Evolutionary conservation across 306 rosid species (phyloP).

Genomic region (Aeschynomene evenia): DNA sequence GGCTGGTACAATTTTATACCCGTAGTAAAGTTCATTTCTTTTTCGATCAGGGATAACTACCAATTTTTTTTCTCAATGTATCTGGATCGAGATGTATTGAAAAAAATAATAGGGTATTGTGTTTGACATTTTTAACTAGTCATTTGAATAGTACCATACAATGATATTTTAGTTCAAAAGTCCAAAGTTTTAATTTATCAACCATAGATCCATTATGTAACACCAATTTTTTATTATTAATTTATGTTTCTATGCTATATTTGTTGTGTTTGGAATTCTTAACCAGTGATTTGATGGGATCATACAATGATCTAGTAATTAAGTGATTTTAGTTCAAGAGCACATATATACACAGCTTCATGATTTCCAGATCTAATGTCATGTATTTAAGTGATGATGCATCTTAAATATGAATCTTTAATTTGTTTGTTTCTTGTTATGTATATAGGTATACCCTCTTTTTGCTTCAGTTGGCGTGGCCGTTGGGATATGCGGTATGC

Average conservation of each 20-base stretch:
- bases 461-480: constrained; percentile 75
- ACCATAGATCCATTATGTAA: too few relatives aligned
- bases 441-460: constrained; percentile 77
- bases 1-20: too few relatives aligned
- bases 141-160: too few relatives aligned
- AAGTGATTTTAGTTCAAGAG: not conserved
- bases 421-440: not conserved
- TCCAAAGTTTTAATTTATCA: too few relatives aligned
- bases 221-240: too few relatives aligned
- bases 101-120: too few relatives aligned
- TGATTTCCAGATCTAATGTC: not conserved
- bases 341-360: not conserved
- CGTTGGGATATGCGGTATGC: constrained; percentile 82
- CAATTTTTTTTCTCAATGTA: too few relatives aligned
- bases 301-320: not conserved
- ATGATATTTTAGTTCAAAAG: not conserved
- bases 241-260: too few relatives aligned
- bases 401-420: not conserved
- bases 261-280: not conserved
- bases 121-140: not conserved
- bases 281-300: not conserved
- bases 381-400: not conserved
- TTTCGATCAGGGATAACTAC: too few relatives aligned
- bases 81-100: too few relatives aligned
- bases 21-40: too few relatives aligned